Evolutionary conservation across 495 filamentous ascomycete species (phyloP), one percentile per base, ranked within the genome.

Genomic region (Penicillium subrubescens): DNA sequence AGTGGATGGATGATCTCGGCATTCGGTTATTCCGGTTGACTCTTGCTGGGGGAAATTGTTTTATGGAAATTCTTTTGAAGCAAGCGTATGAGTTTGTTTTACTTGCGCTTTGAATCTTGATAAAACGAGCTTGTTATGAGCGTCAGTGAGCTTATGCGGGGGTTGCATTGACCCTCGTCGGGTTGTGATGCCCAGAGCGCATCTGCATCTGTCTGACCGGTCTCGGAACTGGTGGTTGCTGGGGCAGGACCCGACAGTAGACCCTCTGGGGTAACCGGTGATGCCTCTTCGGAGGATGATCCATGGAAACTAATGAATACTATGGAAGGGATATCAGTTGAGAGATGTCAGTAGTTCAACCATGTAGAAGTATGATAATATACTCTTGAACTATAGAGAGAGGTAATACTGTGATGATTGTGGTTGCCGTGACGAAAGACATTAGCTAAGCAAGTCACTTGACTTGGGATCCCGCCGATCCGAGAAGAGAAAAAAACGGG

Each of bases 401-500:
- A n/a, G n/a, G n/a, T n/a, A n/a, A n/a, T n/a, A n/a, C n/a, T n/a
- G n/a, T 54, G 27, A 17, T 25, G 10, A 54, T 8, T 21, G 48
- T 60, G 63, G 74, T 77, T 78, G 76, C 77, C 69, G 71, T 74
- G 72, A 77, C 73, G 74, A 78, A 78, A 75, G 66, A 65, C 65
- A 71, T 73, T 66, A 71, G 58, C 60, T 80, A 74, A 78, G 71
- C 72, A 57, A 71, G 62, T 70, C 67, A 76, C 65, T 64, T 73
- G 71, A 73, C 67, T 55, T 59, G 48, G 60, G 60, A 67, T 76
- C 73, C 77, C 77, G 76, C 67, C 68, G 74, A 76, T 71, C 77
- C 77, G 77, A 79, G 68, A 79, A 76, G 75, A 73, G 69, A 71
- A 73, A 78, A 75, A 78, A 78, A 70, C 70, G 67, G 70, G 70